phyloP scores from a whole-genome alignment of 805 yeast genomes.

The Kluyveromyces wickerhamii region DNA sequence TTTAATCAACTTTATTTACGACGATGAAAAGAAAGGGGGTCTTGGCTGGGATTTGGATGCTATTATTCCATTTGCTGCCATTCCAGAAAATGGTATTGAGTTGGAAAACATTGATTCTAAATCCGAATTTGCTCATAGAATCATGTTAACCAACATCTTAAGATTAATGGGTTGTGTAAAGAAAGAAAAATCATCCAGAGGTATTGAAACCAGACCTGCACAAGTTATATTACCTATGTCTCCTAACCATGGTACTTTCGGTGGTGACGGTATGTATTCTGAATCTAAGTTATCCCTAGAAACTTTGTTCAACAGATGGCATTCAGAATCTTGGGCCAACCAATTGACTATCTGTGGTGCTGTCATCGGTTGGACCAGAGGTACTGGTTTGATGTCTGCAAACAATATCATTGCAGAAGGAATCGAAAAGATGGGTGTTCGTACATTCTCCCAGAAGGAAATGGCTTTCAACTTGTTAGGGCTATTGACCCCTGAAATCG shows the following conservation, averaged over 20 bases:
- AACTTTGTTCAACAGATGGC: slow-evolving; percentile 97
- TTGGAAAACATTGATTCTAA: slow-evolving; percentile 86
- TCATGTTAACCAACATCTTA: slow-evolving; percentile 92
- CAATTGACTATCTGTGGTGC: slow-evolving; percentile 98
- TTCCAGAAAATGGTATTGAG: slow-evolving; percentile 97
- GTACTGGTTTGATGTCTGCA: slow-evolving; percentile 97
- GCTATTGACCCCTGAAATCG: slow-evolving; percentile 78
- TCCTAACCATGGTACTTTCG: slow-evolving; percentile 98
- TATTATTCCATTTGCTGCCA: slow-evolving; percentile 96
- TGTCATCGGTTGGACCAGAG: slow-evolving; percentile 99
- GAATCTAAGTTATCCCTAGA: slow-evolving; percentile 95
- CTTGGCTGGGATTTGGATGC: slow-evolving; percentile 97
- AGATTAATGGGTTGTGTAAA: slow-evolving; percentile 89
- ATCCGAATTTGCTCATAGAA: slow-evolving; percentile 96
- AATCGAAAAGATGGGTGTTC: slow-evolving; percentile 88
- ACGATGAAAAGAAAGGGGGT: slow-evolving; percentile 76
- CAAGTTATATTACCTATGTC: slow-evolving; percentile 94
- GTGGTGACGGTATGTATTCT: slow-evolving; percentile 96
- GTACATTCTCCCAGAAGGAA: slow-evolving; percentile 97
- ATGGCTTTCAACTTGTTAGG: slow-evolving; percentile 99
- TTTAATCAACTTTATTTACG: slow-evolving; percentile 77
- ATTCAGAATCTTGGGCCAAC: slow-evolving; percentile 92
- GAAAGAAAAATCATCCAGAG: slow-evolving; percentile 65
- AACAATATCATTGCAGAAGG: slow-evolving; percentile 98
- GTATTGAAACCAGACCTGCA: slow-evolving; percentile 93